Evolutionary conservation across 208 protist species (phyloP).

Genomic region (Vickermania spadyakhi): DNA sequence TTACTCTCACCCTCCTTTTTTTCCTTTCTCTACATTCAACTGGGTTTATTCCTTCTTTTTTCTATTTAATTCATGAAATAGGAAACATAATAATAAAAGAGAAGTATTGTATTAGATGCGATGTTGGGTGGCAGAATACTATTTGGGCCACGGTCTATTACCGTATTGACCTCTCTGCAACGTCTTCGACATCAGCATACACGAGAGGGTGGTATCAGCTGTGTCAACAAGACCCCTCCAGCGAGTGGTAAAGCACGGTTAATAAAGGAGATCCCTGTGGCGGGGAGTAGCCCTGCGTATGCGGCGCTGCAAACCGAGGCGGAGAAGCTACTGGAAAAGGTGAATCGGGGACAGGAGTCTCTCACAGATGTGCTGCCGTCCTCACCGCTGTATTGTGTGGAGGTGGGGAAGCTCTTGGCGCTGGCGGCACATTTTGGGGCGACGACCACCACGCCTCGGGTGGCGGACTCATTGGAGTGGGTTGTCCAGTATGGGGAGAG

Average conservation of each 20-base stretch:
- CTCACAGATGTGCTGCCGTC: conserved; percentile 47
- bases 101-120: conserved; percentile 1
- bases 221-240: not conserved
- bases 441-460: conserved; percentile 34
- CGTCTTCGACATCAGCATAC: conserved; percentile 33
- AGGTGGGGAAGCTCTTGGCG: conserved; percentile 70
- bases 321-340: conserved; percentile 39
- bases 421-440: conserved; percentile 55
- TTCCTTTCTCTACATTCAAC: conserved; percentile 10
- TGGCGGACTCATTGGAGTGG: conserved; percentile 60
- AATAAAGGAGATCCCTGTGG: conserved; percentile 19
- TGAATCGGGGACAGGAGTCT: conserved; percentile 26
- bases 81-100: conserved; percentile 3
- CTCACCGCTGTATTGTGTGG: conserved; percentile 33
- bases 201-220: conserved; percentile 8
- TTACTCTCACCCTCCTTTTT: conserved; percentile 2
- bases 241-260: too few species aligned
- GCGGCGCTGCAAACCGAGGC: too few species aligned
- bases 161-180: conserved; percentile 25
- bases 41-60: not conserved
- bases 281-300: too few species aligned
- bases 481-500: conserved; percentile 15
- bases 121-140: not conserved
- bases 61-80: not conserved
- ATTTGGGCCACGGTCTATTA: conserved; percentile 9